Conservation (phyloP, 2,329 filamentous ascomycete genomes). For the Colletotrichum liriopes region DNA sequence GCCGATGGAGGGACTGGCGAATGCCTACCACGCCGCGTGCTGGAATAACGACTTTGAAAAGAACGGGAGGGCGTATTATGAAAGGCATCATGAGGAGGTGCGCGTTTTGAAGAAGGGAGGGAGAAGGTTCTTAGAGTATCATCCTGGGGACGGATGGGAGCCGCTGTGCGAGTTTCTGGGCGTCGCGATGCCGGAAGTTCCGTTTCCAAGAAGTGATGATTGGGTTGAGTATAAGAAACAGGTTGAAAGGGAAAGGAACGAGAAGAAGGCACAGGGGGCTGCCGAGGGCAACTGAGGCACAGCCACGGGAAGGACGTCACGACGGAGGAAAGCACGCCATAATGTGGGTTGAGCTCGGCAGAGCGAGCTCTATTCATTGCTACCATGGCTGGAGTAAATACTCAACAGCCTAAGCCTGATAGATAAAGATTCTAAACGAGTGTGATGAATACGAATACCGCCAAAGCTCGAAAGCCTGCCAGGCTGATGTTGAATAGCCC, state of each 20-base stretch:
- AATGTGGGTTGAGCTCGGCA: background rate
- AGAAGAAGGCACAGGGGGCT: background rate
- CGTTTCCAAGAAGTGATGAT: constrained; percentile 50
- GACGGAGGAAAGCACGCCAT: background rate
- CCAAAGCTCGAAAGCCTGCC: constrained; percentile 26
- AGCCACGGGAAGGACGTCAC: too few relatives aligned
- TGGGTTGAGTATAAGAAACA: constrained; percentile 50
- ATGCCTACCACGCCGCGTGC: constrained; percentile 48
- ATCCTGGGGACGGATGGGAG: constrained; percentile 48
- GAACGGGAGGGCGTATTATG: constrained; percentile 46
- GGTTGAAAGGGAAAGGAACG: constrained; percentile 43
- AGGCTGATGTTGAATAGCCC: constrained; percentile 43
- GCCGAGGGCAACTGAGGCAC: background rate
- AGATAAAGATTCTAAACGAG: constrained; percentile 13
- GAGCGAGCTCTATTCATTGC: constrained; percentile 15
- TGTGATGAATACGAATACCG: constrained; percentile 23
- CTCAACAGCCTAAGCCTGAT: constrained; percentile 27
- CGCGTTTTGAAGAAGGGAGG: constrained; percentile 38
- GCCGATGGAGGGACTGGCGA: constrained; percentile 47
- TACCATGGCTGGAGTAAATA: constrained; percentile 19
- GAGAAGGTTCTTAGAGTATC: constrained; percentile 48
- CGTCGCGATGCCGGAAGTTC: constrained; percentile 43
- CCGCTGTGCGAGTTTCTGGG: constrained; percentile 50
- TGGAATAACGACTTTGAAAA: constrained; percentile 49
- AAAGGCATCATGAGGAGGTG: constrained; percentile 48